Percentiles rank a stretch among this genome's conserved stretches.
phyloP scores from a whole-genome alignment of 192 early-diverging fungal species.

The Coemansia sp. region DNA sequence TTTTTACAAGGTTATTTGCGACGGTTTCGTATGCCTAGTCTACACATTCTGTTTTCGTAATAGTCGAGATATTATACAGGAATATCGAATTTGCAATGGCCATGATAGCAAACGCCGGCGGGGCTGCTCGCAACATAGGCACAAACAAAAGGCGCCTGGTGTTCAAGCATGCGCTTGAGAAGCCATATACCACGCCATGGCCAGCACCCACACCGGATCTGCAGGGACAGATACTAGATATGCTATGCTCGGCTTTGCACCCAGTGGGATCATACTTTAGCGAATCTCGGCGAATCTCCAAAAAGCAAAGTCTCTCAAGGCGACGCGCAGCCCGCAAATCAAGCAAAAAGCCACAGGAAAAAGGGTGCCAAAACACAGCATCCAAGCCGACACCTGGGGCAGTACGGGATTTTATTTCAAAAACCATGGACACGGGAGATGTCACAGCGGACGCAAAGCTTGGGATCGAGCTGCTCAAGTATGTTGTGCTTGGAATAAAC shows the following conservation, averaged over 20 bases:
- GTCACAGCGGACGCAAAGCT: background rate
- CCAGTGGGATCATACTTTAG: slow-evolving; percentile 27
- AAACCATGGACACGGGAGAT: background rate
- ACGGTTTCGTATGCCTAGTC: background rate
- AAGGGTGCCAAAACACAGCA: background rate
- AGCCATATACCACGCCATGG: slow-evolving; percentile 36
- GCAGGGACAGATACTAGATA: slow-evolving; percentile 13
- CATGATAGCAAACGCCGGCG: background rate
- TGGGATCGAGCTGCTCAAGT: slow-evolving; percentile 11
- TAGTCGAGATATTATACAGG: background rate
- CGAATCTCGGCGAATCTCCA: slow-evolving; percentile 22
- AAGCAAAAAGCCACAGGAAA: background rate
- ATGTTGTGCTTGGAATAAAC: slow-evolving; percentile 40
- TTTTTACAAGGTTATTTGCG: background rate
- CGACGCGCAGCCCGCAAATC: slow-evolving; percentile 13
- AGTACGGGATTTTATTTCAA: background rate
- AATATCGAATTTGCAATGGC: background rate
- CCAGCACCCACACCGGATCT: slow-evolving; percentile 10
- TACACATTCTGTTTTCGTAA: background rate
- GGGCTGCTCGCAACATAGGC: slow-evolving; percentile 16
- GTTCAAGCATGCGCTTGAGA: slow-evolving; percentile 44
- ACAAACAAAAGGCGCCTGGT: slow-evolving; percentile 27
- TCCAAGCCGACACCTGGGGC: background rate
- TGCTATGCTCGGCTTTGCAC: slow-evolving; percentile 23
- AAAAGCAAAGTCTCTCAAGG: slow-evolving; percentile 6